phyloP scores from a whole-genome alignment of 2,329 filamentous ascomycete species.

The Coniella lustricola region DNA sequence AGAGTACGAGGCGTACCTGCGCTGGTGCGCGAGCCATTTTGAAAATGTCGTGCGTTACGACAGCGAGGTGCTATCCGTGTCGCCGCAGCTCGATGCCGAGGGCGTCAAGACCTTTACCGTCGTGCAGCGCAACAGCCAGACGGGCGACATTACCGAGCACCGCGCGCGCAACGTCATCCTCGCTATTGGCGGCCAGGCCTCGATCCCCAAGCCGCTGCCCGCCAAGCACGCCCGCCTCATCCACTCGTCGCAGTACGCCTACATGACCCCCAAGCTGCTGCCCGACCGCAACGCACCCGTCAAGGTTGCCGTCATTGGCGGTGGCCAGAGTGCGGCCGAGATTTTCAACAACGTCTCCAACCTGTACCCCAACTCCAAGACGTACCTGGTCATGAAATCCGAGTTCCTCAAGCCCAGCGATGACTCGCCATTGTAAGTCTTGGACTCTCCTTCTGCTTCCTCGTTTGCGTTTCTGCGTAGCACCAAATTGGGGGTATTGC shows the following conservation, averaged over 20 bases:
- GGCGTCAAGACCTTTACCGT: constrained; percentile 62
- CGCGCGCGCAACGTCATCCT: constrained; percentile 59
- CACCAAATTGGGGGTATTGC: no score
- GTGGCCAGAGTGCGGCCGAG: constrained; percentile 88
- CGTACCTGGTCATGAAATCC: constrained; percentile 72
- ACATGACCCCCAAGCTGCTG: constrained; percentile 54
- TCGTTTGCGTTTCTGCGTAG: no score
- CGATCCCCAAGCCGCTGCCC: constrained; percentile 64
- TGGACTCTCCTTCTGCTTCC: not conserved
- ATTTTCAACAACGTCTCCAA: constrained; percentile 85
- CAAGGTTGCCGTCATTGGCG: constrained; percentile 77
- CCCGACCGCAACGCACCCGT: constrained; percentile 50
- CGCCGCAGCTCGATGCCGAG: constrained; percentile 45
- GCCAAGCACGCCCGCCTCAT: constrained; percentile 65
- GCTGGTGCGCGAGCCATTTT: constrained; percentile 84
- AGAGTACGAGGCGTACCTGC: constrained; percentile 93
- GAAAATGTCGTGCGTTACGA: constrained; percentile 65
- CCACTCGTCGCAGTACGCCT: constrained; percentile 82
- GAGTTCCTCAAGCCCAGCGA: constrained; percentile 84
- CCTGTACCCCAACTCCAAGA: constrained; percentile 74
- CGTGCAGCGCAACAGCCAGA: constrained; percentile 53
- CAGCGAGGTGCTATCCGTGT: constrained; percentile 67
- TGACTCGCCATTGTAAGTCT: constrained; percentile 84
- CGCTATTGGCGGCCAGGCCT: constrained; percentile 54
- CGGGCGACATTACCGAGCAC: constrained; percentile 45